A percentile compares a stretch with the other conserved stretches of the same genome.
phyloP scores from a whole-genome alignment of 441 rosid genomes.

The Mallotus japonicus region DNA sequence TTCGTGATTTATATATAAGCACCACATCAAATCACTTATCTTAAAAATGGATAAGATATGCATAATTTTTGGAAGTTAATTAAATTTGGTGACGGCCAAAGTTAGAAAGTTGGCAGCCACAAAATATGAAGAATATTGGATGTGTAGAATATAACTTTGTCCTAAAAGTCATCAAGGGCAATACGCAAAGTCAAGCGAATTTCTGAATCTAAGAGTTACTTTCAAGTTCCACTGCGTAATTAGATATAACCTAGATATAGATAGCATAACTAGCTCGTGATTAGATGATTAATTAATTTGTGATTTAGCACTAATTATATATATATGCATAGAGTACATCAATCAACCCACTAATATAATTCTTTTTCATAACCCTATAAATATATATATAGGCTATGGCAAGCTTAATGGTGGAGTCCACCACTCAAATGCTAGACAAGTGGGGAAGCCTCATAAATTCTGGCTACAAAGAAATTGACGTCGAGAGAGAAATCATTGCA shows the following conservation, averaged over 20 bases:
- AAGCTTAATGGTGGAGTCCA: conserved; percentile 60
- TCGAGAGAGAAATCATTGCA: conserved; percentile 58
- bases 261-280: not conserved
- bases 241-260: not conserved
- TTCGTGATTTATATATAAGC: not conserved
- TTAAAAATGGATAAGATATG: not conserved
- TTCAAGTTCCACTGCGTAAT: not conserved
- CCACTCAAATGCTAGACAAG: conserved; percentile 60
- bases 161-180: not conserved
- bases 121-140: not conserved
- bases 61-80: too few relatives aligned
- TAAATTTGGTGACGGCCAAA: not conserved
- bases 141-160: not conserved
- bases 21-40: not conserved
- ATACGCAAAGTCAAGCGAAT: not conserved
- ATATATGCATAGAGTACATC: too few relatives aligned
- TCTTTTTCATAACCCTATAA: not conserved
- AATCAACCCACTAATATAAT: conserved; percentile 13
- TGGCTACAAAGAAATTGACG: conserved; percentile 57
- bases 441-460: conserved; percentile 35
- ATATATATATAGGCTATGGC: conserved; percentile 37
- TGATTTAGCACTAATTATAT: too few relatives aligned
- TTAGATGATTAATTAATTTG: not conserved
- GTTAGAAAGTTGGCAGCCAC: not conserved
- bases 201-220: not conserved